Percentiles rank a stretch among this genome's conserved stretches.
phyloP scores from a whole-genome alignment of 805 yeast species.

The Kazachstania africana region DNA sequence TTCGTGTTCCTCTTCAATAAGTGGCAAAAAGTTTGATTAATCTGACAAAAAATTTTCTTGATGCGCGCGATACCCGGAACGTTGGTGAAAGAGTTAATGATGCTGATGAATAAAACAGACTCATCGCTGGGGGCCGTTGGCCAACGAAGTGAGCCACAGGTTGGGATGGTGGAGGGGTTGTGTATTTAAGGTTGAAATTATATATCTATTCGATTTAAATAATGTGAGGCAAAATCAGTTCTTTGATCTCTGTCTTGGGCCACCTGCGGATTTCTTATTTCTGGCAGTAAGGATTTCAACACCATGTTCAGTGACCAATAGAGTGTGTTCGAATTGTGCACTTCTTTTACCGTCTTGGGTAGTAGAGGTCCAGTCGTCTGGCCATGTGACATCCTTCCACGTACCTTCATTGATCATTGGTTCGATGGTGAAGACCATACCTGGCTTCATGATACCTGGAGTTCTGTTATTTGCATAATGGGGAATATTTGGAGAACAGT shows the following conservation, averaged over 20 bases:
- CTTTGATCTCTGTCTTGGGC: conserved; percentile 50
- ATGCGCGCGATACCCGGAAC: too few relatives aligned
- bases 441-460: conserved; percentile 87
- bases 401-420: conserved; percentile 91
- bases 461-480: conserved; percentile 93
- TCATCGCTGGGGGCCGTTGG: too few relatives aligned
- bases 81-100: too few relatives aligned
- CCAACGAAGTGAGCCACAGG: too few relatives aligned
- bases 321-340: conserved; percentile 93
- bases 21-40: too few relatives aligned
- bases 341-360: conserved; percentile 83
- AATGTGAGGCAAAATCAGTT: too few relatives aligned
- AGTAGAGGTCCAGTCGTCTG: conserved; percentile 92
- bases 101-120: too few relatives aligned
- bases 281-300: conserved; percentile 83
- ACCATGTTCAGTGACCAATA: conserved; percentile 87
- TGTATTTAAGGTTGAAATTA: too few relatives aligned
- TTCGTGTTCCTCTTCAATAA: not conserved
- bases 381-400: conserved; percentile 79
- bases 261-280: conserved; percentile 77
- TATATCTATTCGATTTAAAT: too few relatives aligned
- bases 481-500: conserved; percentile 84
- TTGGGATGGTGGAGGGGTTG: too few relatives aligned
- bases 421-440: conserved; percentile 93
- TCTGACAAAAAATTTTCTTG: too few relatives aligned